Evolutionary conservation across 1,139 yeast genomes (phyloP), one percentile per base, ranked within the genome.

Genomic region (Suhomyces bolitotheri): DNA sequence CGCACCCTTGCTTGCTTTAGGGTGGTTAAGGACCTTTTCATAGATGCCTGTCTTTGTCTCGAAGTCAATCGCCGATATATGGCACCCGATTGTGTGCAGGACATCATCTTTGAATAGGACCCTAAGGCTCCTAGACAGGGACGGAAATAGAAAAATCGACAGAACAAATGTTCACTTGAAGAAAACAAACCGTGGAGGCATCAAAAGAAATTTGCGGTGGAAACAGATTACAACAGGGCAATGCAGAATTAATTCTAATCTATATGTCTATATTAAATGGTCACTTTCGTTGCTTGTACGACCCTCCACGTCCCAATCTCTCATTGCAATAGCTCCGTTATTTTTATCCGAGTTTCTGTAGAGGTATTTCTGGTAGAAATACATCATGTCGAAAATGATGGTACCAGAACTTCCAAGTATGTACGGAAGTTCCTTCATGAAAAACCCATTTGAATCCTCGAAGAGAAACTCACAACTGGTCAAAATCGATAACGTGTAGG

Each of bases 331-430:
- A 17, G 50, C 53, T 10, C 45, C 31, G 1, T 69, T 58, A 31
- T 56, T 51, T 11, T 36, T 45, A 3, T 63, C 64, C 3, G 54
- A 47, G 30, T 56, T 39, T 36, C 64, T 53, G 46, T 71, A 71
- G 8, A 70, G 38, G 39, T 56, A 59, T 36, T 72, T 57, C 56
- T 90, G 97, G 54, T 77, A 76, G 49, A 90, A 82, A 54, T 88
- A 89, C 11, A 77, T 62, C 21, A 79, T 46, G 56, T 90, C 97
- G 60, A 89, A 88, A 4, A 81, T 48, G 16, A 90, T 75, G 0
- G 97, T 89, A 4, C 97, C 97, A 0, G 90, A 76, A 45, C 95
- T 82, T 0, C 97, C 97, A 20, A 89, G 51, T 16, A 90, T 72
- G 51, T 84, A 90, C 0, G 97, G 96, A 36, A 88, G 60, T 50